Conservation (phyloP, 2,329 filamentous ascomycete species). For the Xylariaceae sp. region DNA sequence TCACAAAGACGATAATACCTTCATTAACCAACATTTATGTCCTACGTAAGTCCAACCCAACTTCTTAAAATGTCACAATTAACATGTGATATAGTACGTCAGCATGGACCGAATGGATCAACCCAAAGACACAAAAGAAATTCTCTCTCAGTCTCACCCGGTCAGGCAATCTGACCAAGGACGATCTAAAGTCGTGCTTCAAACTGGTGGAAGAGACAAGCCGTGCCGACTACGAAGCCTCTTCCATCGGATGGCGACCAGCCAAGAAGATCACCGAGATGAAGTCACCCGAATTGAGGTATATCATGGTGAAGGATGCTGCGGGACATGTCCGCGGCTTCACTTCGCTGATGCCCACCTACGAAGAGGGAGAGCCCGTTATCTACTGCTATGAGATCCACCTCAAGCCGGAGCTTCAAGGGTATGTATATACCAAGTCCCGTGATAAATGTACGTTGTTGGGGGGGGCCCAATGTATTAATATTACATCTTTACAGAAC, state of each 20-base stretch:
- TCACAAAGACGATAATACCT: conserved; percentile 49
- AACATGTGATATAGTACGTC: conserved; percentile 16
- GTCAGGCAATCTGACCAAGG: conserved; percentile 42
- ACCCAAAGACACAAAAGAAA: conserved; percentile 46
- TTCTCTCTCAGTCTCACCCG: conserved; percentile 51
- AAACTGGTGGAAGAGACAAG: conserved; percentile 65
- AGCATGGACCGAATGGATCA: conserved; percentile 49
- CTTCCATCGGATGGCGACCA: conserved; percentile 65
- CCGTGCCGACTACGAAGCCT: conserved; percentile 63
- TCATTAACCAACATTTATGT: conserved; percentile 51
- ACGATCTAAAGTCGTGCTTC: conserved; percentile 58
- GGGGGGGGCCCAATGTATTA: not conserved
- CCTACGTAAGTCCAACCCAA: conserved; percentile 43
- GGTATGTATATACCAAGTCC: conserved; percentile 43
- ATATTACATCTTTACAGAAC: conserved; percentile 44
- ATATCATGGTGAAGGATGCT: conserved; percentile 60
- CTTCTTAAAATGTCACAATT: not conserved
- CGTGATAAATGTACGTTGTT: not conserved
- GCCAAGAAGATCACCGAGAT: conserved; percentile 67
- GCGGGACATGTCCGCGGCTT: conserved; percentile 52
- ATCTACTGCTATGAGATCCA: conserved; percentile 83
- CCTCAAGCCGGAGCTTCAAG: conserved; percentile 57
- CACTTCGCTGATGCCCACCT: conserved; percentile 71
- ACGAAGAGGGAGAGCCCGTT: conserved; percentile 66
- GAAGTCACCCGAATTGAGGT: conserved; percentile 67